Base-by-base conservation (phyloP, 208 protist species). In the Trypanosoma caninum region DNA sequence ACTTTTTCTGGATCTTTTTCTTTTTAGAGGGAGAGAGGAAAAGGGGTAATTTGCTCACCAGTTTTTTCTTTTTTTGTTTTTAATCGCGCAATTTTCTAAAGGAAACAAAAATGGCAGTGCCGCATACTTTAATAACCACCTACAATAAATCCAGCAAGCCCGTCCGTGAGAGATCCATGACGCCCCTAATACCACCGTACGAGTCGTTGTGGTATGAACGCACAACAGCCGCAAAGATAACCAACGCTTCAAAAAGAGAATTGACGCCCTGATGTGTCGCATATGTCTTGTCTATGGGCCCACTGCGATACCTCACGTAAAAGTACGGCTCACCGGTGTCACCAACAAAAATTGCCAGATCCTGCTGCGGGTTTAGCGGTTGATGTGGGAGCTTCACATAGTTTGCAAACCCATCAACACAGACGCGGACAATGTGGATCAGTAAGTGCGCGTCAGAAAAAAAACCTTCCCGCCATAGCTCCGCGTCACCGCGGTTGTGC, bases 271-370 rank as follows among this genome's bases (percentile, higher is more conserved):
- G 77, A 18, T 71, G 72, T n/a, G 81, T 80, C 27, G 71, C 33
- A 45, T 76, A 76, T 13, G 80, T 57, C 16, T 76, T 62, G 23
- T 69, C 63, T 45, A 59, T 48, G 23, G 56, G 9, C 33, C 65
- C 61, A 16, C 46, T 63, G 30, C 76, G 69, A 40, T 88, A 73
- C 22, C 79, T 74, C 20, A 94, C 79, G 63, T 91, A 91, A 51
- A 89, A 94, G 69, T 94, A 94, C 20, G 87, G 87, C 53, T 79
- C 82, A 4, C 83, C 84, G 13, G 74, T 87, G 62, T 86, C 80
- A 14, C 87, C 87, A n/a, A 89, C 72, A 47, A 70, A 79, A 13
- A 94, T 59, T 2, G 75, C 63, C 7, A 94, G 56, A 41, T 87
- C 76, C 27, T 74, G 63, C 31, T 54, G 52, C 9, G 41, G 28